Evolutionary conservation across 2,329 filamentous ascomycete species (phyloP).

Genomic region (Phaeosphaeriaceae sp.): DNA sequence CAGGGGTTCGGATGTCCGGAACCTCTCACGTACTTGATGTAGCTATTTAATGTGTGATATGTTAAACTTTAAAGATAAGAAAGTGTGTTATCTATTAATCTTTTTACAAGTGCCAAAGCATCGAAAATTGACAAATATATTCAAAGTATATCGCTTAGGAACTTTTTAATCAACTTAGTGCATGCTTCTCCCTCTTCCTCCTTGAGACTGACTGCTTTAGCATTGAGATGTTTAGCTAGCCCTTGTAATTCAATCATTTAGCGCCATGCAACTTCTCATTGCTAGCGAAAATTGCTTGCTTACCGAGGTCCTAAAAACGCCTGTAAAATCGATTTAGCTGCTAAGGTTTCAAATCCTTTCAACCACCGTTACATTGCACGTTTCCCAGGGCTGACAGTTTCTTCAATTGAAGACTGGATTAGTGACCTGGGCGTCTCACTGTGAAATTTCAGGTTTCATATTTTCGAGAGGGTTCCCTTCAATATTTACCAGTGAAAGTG

Average conservation of each 20-base stretch:
- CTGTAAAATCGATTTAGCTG: conserved; percentile 55
- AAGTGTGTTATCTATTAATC: too few species aligned
- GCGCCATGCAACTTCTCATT: conserved; percentile 43
- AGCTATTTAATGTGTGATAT: conserved; percentile 41
- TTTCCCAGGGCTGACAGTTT: conserved; percentile 56
- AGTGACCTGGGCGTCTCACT: conserved; percentile 32
- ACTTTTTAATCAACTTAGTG: too few species aligned
- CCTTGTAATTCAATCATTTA: conserved; percentile 49
- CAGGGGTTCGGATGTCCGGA: conserved; percentile 29
- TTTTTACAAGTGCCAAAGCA: too few species aligned
- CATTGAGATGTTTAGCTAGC: too few species aligned
- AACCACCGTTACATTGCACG: conserved; percentile 57
- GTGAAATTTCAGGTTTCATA: conserved; percentile 24
- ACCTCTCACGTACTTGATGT: conserved; percentile 38
- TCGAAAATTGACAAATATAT: too few species aligned
- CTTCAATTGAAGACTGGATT: conserved; percentile 58
- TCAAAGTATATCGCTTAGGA: too few species aligned
- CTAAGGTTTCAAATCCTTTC: conserved; percentile 56
- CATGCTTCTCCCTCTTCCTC: too few species aligned
- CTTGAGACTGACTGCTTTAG: too few species aligned
- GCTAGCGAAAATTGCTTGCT: conserved; percentile 23
- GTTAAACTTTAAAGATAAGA: too few species aligned
- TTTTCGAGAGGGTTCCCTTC: conserved; percentile 33
- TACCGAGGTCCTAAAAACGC: conserved; percentile 46
- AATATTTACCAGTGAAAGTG: conserved; percentile 40